These are phyloP conservation scores for Barnettozyma pratensis DNA, from an alignment of 805 yeast genomes.

Conservation along the genomic window DNA sequence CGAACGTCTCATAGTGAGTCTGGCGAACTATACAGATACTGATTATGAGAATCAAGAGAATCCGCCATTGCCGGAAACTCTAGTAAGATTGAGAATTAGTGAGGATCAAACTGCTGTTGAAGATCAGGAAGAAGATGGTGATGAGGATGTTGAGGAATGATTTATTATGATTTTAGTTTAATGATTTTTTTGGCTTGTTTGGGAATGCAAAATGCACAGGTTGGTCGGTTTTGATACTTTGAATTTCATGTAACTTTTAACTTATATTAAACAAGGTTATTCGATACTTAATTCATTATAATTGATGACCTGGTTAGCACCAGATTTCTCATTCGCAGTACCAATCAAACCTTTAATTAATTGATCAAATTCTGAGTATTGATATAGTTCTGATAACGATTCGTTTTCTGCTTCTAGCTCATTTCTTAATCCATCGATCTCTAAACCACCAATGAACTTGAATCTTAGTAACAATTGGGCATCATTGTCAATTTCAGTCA, in stretches of 20 bases:
- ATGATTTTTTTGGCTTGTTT: not conserved
- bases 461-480: slow-evolving; percentile 18
- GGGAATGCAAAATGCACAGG: no score
- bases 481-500: slow-evolving; percentile 15
- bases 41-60: slow-evolving; percentile 28
- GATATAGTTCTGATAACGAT: slow-evolving; percentile 11
- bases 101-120: slow-evolving; percentile 26
- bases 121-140: slow-evolving; percentile 29
- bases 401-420: slow-evolving; percentile 23
- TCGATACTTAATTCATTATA: slow-evolving; percentile 32
- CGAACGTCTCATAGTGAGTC: slow-evolving; percentile 25
- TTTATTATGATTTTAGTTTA: not conserved
- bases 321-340: slow-evolving; percentile 32
- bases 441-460: slow-evolving; percentile 21
- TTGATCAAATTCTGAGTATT: slow-evolving; percentile 19
- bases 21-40: slow-evolving; percentile 32
- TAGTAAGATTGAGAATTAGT: slow-evolving; percentile 53
- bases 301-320: slow-evolving; percentile 30
- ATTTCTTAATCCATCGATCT: slow-evolving; percentile 18
- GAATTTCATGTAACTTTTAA: slow-evolving; percentile 7
- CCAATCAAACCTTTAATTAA: slow-evolving; percentile 32
- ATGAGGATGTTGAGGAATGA: not conserved
- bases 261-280: not conserved
- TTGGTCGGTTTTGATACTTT: no score
- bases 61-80: slow-evolving; percentile 57